phyloP scores from a whole-genome alignment of 2,329 filamentous ascomycete species.

The Trichoderma pleuroti region DNA sequence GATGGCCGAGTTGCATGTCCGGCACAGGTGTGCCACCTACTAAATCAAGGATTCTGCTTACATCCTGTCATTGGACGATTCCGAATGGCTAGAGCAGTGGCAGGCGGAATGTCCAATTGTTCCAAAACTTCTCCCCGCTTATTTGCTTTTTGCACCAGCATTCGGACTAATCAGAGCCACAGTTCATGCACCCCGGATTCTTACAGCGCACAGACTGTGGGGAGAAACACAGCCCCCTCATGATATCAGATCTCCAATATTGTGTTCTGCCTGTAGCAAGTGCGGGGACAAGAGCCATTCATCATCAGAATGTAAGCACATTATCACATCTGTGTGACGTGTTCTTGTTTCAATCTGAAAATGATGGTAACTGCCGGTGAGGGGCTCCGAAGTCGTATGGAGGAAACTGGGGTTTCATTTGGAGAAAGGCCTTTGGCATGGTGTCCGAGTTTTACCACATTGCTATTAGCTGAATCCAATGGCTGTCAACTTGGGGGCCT shows the following conservation, averaged over 20 bases:
- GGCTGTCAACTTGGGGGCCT: not conserved
- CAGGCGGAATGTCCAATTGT: not conserved
- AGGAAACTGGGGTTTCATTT: not conserved
- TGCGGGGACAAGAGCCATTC: not conserved
- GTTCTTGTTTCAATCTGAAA: not conserved
- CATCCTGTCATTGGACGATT: not conserved
- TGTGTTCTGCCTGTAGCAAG: not conserved
- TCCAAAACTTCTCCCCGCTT: not conserved
- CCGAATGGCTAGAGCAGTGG: not conserved
- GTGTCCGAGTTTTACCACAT: not conserved
- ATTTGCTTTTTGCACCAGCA: not conserved
- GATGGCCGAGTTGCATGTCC: not conserved
- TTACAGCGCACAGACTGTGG: not conserved
- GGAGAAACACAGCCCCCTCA: conserved; percentile 8
- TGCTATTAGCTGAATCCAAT: not conserved
- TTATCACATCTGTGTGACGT: not conserved
- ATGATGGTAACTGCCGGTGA: not conserved
- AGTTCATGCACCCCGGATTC: conserved; percentile 16
- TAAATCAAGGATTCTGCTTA: not conserved
- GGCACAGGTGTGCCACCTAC: not conserved
- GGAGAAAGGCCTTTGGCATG: not conserved
- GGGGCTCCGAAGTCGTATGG: not conserved
- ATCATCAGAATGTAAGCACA: not conserved
- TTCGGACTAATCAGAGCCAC: not conserved
- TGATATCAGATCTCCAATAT: not conserved